A percentile compares a stretch with the other conserved stretches of the same genome.
These are phyloP conservation scores for Cardamine occulta DNA, from an alignment of 345 rosid species.

Conservation along the genomic window DNA sequence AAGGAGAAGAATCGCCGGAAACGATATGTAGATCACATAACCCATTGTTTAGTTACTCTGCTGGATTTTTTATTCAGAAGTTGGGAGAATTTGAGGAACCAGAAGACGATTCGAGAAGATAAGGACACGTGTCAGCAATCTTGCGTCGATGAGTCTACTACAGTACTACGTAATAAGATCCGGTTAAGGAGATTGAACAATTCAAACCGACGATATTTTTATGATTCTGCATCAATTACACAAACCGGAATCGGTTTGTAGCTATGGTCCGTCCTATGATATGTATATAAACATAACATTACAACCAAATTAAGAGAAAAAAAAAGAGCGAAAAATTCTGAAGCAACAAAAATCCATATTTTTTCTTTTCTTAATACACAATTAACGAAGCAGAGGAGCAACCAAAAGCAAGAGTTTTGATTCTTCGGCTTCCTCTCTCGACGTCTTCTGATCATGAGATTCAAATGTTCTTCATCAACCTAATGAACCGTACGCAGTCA, in stretches of 20 bases:
- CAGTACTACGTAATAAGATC: background rate
- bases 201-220: constrained; percentile 25
- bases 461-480: constrained; percentile 24
- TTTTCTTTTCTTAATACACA: constrained; percentile 41
- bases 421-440: constrained; percentile 37
- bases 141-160: background rate
- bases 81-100: background rate
- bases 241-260: constrained; percentile 43
- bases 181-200: constrained; percentile 18
- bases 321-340: constrained; percentile 31
- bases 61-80: background rate
- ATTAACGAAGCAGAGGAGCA: constrained; percentile 40
- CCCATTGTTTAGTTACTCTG: constrained; percentile 32
- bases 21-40: constrained; percentile 39
- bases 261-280: constrained; percentile 39
- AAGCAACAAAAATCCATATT: constrained; percentile 37
- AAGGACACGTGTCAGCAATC: constrained; percentile 25
- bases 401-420: constrained; percentile 33
- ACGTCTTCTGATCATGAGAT: constrained; percentile 23
- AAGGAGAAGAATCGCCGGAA: constrained; percentile 44
- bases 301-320: constrained; percentile 33
- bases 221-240: constrained; percentile 33
- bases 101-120: constrained; percentile 24
- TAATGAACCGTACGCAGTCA: constrained; percentile 35
- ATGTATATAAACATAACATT: constrained; percentile 40